phyloP scores from a whole-genome alignment of 306 rosid species.

The Lathyrus sativus region DNA sequence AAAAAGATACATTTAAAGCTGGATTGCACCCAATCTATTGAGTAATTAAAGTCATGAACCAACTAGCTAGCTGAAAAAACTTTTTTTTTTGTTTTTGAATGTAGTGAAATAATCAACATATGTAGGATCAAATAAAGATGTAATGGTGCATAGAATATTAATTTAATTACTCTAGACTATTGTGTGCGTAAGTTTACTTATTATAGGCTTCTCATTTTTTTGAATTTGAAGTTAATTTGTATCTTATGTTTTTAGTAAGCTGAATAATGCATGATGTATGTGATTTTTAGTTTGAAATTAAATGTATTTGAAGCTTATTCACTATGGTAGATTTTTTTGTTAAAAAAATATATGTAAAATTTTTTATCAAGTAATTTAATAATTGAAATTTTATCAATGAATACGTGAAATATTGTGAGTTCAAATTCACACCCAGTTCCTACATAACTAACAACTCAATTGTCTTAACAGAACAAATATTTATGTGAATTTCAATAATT shows the following conservation, averaged over 20 bases:
- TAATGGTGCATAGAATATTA: not conserved
- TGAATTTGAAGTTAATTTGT: constrained; percentile 28
- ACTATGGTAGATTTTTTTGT: no score
- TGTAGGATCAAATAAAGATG: constrained; percentile 15
- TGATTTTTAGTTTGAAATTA: constrained; percentile 11
- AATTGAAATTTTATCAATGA: no score
- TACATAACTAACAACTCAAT: no score
- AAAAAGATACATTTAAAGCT: constrained; percentile 9
- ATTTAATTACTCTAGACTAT: not conserved
- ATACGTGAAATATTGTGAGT: no score
- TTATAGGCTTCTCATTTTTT: constrained; percentile 32
- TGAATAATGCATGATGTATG: constrained; percentile 7
- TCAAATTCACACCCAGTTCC: no score
- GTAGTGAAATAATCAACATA: constrained; percentile 6
- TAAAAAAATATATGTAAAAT: no score
- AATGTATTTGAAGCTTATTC: no score
- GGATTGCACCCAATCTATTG: constrained; percentile 15
- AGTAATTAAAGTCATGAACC: constrained; percentile 31
- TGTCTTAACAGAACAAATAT: no score
- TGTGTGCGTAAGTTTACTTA: constrained; percentile 34
- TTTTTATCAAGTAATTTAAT: no score
- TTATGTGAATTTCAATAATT: no score
- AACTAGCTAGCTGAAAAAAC: constrained; percentile 12
- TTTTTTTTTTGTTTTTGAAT: constrained; percentile 24
- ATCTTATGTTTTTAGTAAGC: constrained; percentile 25